A percentile compares a stretch with the other conserved stretches of the same genome.
phyloP scores from a whole-genome alignment of 2,329 filamentous ascomycete species.

The Alternaria brassicae region DNA sequence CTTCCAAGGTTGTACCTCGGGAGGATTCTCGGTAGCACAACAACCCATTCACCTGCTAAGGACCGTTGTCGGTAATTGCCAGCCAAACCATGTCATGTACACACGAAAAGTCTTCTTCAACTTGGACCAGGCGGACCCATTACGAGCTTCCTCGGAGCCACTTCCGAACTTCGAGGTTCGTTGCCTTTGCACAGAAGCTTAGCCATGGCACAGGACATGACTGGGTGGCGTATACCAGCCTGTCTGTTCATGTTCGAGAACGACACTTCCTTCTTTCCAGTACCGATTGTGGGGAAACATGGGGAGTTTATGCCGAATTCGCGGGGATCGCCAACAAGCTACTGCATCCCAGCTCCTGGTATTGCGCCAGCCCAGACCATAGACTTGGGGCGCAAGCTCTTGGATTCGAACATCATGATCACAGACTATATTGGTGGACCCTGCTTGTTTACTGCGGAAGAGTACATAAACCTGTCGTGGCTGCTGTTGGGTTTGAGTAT shows the following conservation, averaged over 20 bases:
- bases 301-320: slow-evolving; percentile 21
- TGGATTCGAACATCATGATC: slow-evolving; percentile 24
- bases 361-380: slow-evolving; percentile 23
- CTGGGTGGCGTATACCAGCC: slow-evolving; percentile 20
- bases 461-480: slow-evolving; percentile 25
- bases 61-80: slow-evolving; percentile 27
- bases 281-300: slow-evolving; percentile 25
- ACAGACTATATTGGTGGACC: slow-evolving; percentile 17
- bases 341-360: slow-evolving; percentile 23
- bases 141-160: slow-evolving; percentile 5
- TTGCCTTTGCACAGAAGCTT: background rate
- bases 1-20: slow-evolving; percentile 24
- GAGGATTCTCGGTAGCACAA: slow-evolving; percentile 32
- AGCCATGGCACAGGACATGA: background rate
- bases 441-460: slow-evolving; percentile 6
- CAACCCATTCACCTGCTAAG: slow-evolving; percentile 17
- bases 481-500: slow-evolving; percentile 10
- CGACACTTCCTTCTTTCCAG: slow-evolving; percentile 18
- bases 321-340: slow-evolving; percentile 31
- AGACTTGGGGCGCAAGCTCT: slow-evolving; percentile 19
- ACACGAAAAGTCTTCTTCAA: slow-evolving; percentile 16
- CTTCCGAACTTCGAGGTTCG: slow-evolving; percentile 17
- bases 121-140: slow-evolving; percentile 7
- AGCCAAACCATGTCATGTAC: slow-evolving; percentile 15
- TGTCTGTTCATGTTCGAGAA: slow-evolving; percentile 21